Conservation (phyloP, 106 monocot genomes). For the Agapanthus africanus region DNA sequence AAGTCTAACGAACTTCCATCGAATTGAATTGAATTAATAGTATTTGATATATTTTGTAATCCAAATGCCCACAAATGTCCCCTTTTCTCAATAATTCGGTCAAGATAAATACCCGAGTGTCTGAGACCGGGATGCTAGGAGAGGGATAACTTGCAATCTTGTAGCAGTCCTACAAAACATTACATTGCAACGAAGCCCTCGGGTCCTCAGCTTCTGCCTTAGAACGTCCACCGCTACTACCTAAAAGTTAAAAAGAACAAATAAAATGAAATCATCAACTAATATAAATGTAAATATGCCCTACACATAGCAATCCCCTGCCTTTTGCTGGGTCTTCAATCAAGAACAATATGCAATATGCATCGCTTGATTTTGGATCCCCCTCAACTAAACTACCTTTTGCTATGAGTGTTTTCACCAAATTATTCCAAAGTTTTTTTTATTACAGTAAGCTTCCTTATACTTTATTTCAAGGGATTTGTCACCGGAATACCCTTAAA, state of each 20-base stretch:
- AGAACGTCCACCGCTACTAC: constrained; percentile 47
- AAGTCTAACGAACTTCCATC: background rate
- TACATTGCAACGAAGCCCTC: constrained; percentile 72
- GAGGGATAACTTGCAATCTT: constrained; percentile 77
- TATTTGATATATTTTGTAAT: background rate
- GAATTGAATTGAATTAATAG: background rate
- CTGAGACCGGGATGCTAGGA: constrained; percentile 81
- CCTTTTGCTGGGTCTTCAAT: too few relatives aligned
- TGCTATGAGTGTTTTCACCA: too few relatives aligned
- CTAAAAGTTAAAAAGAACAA: constrained; percentile 18
- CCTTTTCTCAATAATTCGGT: background rate
- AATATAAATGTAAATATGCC: background rate
- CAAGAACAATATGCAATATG: too few relatives aligned
- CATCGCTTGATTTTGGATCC: too few relatives aligned
- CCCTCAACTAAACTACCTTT: too few relatives aligned
- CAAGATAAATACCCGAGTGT: constrained; percentile 53
- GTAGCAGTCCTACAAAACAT: constrained; percentile 76
- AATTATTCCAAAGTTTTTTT: too few relatives aligned
- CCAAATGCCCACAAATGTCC: background rate
- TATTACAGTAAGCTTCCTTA: too few relatives aligned
- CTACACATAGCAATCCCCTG: too few relatives aligned
- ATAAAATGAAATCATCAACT: background rate
- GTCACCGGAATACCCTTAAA: background rate
- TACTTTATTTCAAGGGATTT: too few relatives aligned
- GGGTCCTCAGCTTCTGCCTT: constrained; percentile 57